phyloP scores from a whole-genome alignment of 331 rosid genomes.

The Rosa hybrid region DNA sequence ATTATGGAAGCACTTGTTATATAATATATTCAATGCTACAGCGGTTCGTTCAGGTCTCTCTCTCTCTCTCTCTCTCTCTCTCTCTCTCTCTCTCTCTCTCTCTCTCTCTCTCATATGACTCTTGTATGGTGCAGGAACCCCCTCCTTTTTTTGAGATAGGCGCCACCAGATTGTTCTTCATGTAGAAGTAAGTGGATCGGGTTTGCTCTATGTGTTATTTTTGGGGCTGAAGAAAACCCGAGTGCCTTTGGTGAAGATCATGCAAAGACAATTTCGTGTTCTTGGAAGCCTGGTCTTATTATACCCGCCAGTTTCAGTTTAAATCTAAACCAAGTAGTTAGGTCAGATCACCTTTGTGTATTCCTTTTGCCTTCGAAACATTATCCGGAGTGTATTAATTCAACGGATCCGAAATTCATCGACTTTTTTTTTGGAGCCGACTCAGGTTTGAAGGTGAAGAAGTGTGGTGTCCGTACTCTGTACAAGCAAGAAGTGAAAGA shows the following conservation, averaged over 20 bases:
- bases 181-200: neutral
- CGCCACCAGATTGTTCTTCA: neutral
- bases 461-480: neutral
- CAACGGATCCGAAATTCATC: no score
- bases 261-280: neutral
- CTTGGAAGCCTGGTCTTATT: no score
- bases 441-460: neutral
- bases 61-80: neutral
- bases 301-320: no score
- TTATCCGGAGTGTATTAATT: neutral
- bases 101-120: no score
- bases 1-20: no score
- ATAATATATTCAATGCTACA: neutral
- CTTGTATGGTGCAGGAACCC: neutral
- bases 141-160: neutral
- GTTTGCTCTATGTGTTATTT: neutral
- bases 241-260: neutral
- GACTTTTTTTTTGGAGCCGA: neutral
- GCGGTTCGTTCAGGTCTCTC: neutral
- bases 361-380: neutral
- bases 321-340: neutral
- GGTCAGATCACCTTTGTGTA: neutral
- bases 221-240: neutral
- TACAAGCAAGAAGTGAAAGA: neutral
- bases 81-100: no score